Evolutionary conservation across 1,139 yeast species (phyloP), one percentile per base, ranked within the genome.

Genomic region (Yamadazyma atmosphaerica): DNA sequence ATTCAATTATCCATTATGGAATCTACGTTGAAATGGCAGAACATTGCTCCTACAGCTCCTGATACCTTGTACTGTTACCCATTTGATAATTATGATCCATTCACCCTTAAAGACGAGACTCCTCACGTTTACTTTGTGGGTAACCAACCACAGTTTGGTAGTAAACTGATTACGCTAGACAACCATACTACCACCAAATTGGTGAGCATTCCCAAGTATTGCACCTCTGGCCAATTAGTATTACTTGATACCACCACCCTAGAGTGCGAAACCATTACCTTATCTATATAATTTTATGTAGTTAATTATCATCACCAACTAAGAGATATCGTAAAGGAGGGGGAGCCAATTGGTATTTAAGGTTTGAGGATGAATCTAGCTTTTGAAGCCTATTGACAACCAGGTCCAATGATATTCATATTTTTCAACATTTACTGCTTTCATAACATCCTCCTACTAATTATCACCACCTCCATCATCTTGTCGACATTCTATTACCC

Each of bases 21-120:
- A 48, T 72, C 81, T 6, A 83, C 86, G 1, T 58, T 94, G 29
- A 65, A 70, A 38, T 92, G 97, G 96, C 92, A 88, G 50, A 87
- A 87, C 51, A 69, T 87, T 27, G 83, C 88, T 0, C 98, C 98
- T 2, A 89, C 98, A 0, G 95, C 96, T 1, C 99, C 99, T 0
- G 98, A 92, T 54, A 94, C 99, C 0, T 65, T 92, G 32, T 86
- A 86, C 68, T 83, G 95, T 47, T 89, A 88, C 51, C 98, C 99
- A 1, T 90, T 74, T 54, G 74, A 77, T n/a, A 78, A 82, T 32
- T 53, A 56, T 4, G 98, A 94, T 59, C 98, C 98, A 2, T 89
- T 92, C 59, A 74, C 87, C 3, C 56, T 92, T 24, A 42, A 39
- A 10, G 66, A 66, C 4, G 86, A 84, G 52, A 77, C 86, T 15